A percentile compares a stretch with the other conserved stretches of the same genome.
These are phyloP conservation scores for Proteromonas lacertae DNA, from an alignment of 352 stramenopile species.

Conservation along the genomic window DNA sequence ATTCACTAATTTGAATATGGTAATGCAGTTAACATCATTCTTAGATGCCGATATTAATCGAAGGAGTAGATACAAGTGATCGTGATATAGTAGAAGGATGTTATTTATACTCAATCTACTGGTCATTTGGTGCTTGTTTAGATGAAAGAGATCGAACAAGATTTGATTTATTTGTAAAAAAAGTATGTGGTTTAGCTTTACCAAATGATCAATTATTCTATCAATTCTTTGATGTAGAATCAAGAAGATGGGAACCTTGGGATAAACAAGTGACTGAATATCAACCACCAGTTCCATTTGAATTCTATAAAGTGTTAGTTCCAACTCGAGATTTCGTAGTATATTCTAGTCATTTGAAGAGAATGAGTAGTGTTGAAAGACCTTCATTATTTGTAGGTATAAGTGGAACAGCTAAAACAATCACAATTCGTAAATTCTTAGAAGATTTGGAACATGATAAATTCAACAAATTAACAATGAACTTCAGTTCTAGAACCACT, in stretches of 20 bases:
- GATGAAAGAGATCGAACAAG: constrained; percentile 29
- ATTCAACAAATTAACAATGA: constrained; percentile 29
- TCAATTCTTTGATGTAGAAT: constrained; percentile 34
- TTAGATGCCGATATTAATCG: constrained; percentile 48
- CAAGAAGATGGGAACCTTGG: constrained; percentile 51
- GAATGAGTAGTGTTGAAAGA: constrained; percentile 12
- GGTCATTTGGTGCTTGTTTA: constrained; percentile 34
- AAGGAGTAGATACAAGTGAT: constrained; percentile 26
- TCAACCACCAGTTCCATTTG: constrained; percentile 17
- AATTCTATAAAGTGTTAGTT: constrained; percentile 35
- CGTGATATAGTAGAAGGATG: constrained; percentile 30
- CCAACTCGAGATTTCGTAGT: constrained; percentile 32
- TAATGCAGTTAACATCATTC: constrained; percentile 59
- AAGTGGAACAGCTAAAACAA: constrained; percentile 41
- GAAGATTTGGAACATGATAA: constrained; percentile 9
- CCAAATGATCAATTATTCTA: constrained; percentile 30
- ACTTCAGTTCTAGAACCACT: constrained; percentile 35
- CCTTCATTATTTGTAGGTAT: constrained; percentile 32
- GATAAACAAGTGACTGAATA: constrained; percentile 10
- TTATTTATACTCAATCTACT: constrained; percentile 35
- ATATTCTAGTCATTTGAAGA: constrained; percentile 23
- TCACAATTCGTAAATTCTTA: constrained; percentile 28
- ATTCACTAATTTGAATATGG: constrained; percentile 66
- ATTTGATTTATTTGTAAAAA: too few relatives aligned
- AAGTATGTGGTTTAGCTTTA: not conserved